These are phyloP conservation scores for Thyridium curvatum DNA, from an alignment of 2,329 filamentous ascomycete genomes.

Conservation along the genomic window DNA sequence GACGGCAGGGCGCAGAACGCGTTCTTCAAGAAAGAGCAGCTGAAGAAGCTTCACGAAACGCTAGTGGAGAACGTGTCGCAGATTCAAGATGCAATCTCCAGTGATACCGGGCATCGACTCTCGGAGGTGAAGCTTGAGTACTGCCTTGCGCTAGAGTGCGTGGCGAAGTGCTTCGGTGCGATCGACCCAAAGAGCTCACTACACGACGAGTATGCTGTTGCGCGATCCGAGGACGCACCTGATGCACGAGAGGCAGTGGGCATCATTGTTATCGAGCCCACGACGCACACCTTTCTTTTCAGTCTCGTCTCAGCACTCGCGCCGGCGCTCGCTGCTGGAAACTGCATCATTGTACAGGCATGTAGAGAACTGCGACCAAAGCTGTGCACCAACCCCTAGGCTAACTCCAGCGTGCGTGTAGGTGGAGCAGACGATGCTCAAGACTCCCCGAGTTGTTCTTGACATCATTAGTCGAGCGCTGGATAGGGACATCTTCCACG, in stretches of 20 bases:
- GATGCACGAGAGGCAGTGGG: slow-evolving; percentile 15
- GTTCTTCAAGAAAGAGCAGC: slow-evolving; percentile 29
- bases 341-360: slow-evolving; percentile 25
- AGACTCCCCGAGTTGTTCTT: slow-evolving; percentile 13
- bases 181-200: slow-evolving; percentile 19
- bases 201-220: slow-evolving; percentile 21
- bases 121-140: slow-evolving; percentile 26
- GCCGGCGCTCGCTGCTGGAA: slow-evolving; percentile 27
- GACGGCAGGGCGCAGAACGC: slow-evolving; percentile 30
- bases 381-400: no score
- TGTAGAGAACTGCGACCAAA: no score
- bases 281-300: slow-evolving; percentile 21
- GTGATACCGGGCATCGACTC: slow-evolving; percentile 18
- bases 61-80: slow-evolving; percentile 18
- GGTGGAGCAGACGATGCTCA: slow-evolving; percentile 14
- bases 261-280: slow-evolving; percentile 23
- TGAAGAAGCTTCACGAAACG: slow-evolving; percentile 24
- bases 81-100: slow-evolving; percentile 21
- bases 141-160: slow-evolving; percentile 19
- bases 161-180: slow-evolving; percentile 19
- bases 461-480: slow-evolving; percentile 13
- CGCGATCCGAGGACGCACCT: slow-evolving; percentile 14
- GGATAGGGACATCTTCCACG: slow-evolving; percentile 17
- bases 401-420: slow-evolving; percentile 2
- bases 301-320: slow-evolving; percentile 21